A percentile compares a stretch with the other conserved stretches of the same genome.
These are phyloP conservation scores for Neofusicoccum laricinum DNA, from an alignment of 2,329 filamentous ascomycete species.

Conservation along the genomic window DNA sequence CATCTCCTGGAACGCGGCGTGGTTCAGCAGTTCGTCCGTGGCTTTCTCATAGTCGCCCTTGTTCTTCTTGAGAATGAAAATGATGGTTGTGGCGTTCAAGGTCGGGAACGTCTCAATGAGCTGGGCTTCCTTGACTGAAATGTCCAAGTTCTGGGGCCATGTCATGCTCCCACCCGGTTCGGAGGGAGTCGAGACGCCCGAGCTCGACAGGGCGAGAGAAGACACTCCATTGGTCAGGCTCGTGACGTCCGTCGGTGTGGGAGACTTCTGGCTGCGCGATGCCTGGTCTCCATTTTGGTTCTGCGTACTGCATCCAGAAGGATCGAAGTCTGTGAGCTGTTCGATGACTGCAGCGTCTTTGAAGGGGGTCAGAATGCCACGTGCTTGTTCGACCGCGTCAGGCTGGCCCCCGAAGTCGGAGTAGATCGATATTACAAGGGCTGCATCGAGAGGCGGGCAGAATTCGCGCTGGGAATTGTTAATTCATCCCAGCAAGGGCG, in stretches of 20 bases:
- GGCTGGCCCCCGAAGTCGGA: slow-evolving; percentile 67
- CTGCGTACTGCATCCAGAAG: slow-evolving; percentile 63
- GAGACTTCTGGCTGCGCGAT: slow-evolving; percentile 25
- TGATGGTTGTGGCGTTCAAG: slow-evolving; percentile 64
- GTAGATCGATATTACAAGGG: slow-evolving; percentile 72
- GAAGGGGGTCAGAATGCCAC: slow-evolving; percentile 61
- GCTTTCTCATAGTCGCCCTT: slow-evolving; percentile 65
- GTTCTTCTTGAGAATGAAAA: slow-evolving; percentile 64
- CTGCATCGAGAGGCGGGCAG: slow-evolving; percentile 71
- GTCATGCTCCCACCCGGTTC: slow-evolving; percentile 18
- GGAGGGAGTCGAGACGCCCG: background rate
- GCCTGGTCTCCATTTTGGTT: slow-evolving; percentile 19
- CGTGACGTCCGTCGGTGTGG: slow-evolving; percentile 50
- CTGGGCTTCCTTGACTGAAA: slow-evolving; percentile 57
- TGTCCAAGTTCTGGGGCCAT: slow-evolving; percentile 34
- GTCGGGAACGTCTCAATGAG: slow-evolving; percentile 71
- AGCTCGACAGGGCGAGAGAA: slow-evolving; percentile 30
- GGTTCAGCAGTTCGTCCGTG: slow-evolving; percentile 77
- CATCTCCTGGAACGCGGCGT: slow-evolving; percentile 71
- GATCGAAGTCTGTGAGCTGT: slow-evolving; percentile 74
- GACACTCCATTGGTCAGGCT: slow-evolving; percentile 49
- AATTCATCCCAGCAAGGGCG: background rate
- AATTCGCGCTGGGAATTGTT: slow-evolving; percentile 61
- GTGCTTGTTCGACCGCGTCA: slow-evolving; percentile 51
- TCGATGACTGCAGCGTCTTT: slow-evolving; percentile 63